Conservation (phyloP, 495 filamentous ascomycete genomes). For the Penicillium bialowiezense region DNA sequence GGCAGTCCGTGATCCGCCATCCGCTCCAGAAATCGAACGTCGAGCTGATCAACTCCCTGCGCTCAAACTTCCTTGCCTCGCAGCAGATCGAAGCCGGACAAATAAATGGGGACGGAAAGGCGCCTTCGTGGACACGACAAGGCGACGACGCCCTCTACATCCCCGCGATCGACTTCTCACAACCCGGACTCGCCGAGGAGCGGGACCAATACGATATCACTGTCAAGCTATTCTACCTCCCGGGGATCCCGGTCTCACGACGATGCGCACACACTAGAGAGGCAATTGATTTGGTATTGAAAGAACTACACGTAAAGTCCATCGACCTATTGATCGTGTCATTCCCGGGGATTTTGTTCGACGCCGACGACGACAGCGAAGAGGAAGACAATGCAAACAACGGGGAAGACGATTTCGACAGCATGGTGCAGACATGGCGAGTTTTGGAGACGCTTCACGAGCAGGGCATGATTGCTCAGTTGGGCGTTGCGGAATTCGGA, state of each 20-base stretch:
- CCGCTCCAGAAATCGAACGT: constrained; percentile 78
- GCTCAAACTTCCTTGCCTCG: constrained; percentile 71
- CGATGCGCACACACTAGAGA: constrained; percentile 67
- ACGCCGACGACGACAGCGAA: constrained; percentile 83
- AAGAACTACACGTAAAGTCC: constrained; percentile 67
- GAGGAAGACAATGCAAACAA: constrained; percentile 61
- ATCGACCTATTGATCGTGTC: constrained; percentile 91
- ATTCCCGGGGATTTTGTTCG: constrained; percentile 90
- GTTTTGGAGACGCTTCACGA: constrained; percentile 73
- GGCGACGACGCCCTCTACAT: constrained; percentile 64
- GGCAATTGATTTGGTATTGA: constrained; percentile 74
- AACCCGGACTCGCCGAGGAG: constrained; percentile 71
- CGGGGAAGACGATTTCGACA: constrained; percentile 56
- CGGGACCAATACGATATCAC: constrained; percentile 85
- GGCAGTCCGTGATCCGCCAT: constrained; percentile 76
- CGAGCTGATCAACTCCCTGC: constrained; percentile 82
- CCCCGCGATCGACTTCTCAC: constrained; percentile 70
- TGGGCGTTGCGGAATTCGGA: constrained; percentile 91
- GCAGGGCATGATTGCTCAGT: constrained; percentile 63
- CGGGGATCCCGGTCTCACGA: constrained; percentile 57
- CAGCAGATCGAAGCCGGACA: constrained; percentile 53
- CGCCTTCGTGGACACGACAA: constrained; percentile 60
- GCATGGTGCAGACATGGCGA: constrained; percentile 67
- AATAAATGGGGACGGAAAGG: constrained; percentile 13
- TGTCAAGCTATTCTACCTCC: constrained; percentile 88